Base-by-base conservation (phyloP, 371 early-diverging fungal species). In the Mortierella sp. region DNA sequence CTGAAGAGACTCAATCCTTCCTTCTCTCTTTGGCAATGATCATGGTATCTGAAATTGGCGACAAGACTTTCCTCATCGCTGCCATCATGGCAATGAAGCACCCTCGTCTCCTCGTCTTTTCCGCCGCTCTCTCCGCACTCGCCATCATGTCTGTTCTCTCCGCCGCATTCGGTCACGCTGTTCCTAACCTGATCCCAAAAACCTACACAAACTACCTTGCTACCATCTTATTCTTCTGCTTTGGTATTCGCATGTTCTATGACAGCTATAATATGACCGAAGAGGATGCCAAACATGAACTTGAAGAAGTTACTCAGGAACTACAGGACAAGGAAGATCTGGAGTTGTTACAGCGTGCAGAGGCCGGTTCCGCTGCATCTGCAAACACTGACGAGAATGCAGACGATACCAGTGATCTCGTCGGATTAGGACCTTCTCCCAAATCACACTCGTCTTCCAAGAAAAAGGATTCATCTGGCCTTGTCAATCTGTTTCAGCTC, bases 1-100 rank as follows among this genome's bases (percentile, higher is more conserved):
- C 74, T 0, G 80, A 79, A 43, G 80, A 79, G 29, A 60, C 70
- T 22, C 74, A 74, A 64, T 79, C 80, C 19, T 79, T 79, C 60
- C 70, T 79, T 64, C 56, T 79, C 9, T 79, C 80, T 10, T 34
- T 79, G 28, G 74, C 80, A 49, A 95, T 98, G 89, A 97, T 96
- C 63, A 86, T 96, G 28, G 93, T 96, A 23, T 96, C 96, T 13
- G 98, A 98, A 81, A 95, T 97, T 70, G 98, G 98, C 55, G 98
- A 98, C 91, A 98, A 98, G 86, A 98, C 98, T 19, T 98, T 98
- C 74, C 87, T 98, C 64, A 97, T 98, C 65, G 96, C 96, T 5
- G 97, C 97, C 43, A 95, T 98, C 70, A 91, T 98, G 93, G 98
- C 98, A 32, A 98, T 98, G 97, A 91, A 91, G 73, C 93, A 96